Evolutionary conservation across 257 asterid species (phyloP).

Genomic region (Solanum corneliomulleri): DNA sequence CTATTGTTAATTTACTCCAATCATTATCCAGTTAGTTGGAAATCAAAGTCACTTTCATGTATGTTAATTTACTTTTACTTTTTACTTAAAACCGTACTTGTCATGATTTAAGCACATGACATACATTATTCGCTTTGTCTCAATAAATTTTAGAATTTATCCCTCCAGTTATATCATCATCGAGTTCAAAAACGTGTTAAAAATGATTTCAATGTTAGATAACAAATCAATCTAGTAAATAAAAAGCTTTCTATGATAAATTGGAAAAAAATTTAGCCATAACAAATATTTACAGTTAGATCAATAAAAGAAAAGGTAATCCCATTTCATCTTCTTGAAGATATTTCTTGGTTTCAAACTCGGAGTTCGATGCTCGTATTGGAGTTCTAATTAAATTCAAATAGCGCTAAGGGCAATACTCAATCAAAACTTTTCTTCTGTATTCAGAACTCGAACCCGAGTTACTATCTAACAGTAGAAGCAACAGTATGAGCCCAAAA

Average conservation of each 20-base stretch:
- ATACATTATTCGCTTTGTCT: not conserved
- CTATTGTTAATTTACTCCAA: not conserved
- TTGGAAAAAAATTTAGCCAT: not conserved
- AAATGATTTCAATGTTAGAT: not conserved
- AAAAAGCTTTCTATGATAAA: not conserved
- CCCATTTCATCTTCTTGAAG: not conserved
- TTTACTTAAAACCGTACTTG: not conserved
- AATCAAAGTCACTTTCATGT: not conserved
- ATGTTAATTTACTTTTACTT: not conserved
- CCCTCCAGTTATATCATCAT: not conserved
- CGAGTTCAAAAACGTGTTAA: too few relatives aligned
- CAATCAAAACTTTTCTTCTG: rapidly evolving
- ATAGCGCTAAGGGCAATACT: not conserved
- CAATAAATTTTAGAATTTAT: not conserved
- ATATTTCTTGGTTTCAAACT: not conserved
- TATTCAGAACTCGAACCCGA: not conserved
- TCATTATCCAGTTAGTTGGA: not conserved
- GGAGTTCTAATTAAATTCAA: not conserved
- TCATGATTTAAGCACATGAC: not conserved
- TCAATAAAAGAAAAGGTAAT: not conserved
- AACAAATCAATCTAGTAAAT: not conserved
- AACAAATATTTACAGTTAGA: not conserved
- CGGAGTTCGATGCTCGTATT: not conserved
- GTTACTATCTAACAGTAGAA: conserved; percentile 30
- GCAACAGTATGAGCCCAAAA: conserved; percentile 79